Evolutionary conservation across 2,329 filamentous ascomycete species (phyloP), one percentile per base, ranked within the genome.

Genomic region (Lecanicillium sp.): DNA sequence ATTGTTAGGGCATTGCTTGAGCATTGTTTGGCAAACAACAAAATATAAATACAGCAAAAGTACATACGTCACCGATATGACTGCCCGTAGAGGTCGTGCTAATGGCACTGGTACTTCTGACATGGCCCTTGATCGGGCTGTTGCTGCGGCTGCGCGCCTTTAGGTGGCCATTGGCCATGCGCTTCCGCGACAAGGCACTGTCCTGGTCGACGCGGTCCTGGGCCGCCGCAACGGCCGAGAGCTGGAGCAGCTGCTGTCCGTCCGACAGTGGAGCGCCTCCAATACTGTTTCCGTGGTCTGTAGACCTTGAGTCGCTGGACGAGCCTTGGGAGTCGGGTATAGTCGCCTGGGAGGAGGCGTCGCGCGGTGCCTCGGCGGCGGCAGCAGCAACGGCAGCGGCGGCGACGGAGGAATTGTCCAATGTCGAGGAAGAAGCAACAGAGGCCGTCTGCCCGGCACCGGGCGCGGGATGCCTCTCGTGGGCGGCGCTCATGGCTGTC

Each of bases 41-140:
- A n/a, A n/a, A n/a, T n/a, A n/a, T n/a, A n/a, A n/a, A n/a, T n/a
- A n/a, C n/a, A n/a, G n/a, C n/a, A n/a, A n/a, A n/a, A n/a, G n/a
- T 55, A 73, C 73, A 57, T 74, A 93, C 86, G 75, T 94, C 87
- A 64, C 86, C 84, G 56, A 91, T 87, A 56, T 82, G 84, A 59
- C 79, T 87, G 41, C 79, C 76, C 40, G 78, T 75, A 1, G 79
- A 82, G 32, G 71, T 68, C 54, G 73, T 67, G 62, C 79, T 82
- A 51, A 87, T 71, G 48, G 81, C 75, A 62, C 87, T 91, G 39
- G 81, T 81, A 53, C 82, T 89, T 58, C 87, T 78, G 23, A 84
- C 84, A 63, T 88, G 86, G 24, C 76, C 77, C 56, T 70, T 65
- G 27, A 68, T 61, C 19, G 72, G 74, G 49, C 75, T 81, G 40